Evolutionary conservation across 2,329 filamentous ascomycete genomes (phyloP).

Genomic region (Apiospora pterosperma): DNA sequence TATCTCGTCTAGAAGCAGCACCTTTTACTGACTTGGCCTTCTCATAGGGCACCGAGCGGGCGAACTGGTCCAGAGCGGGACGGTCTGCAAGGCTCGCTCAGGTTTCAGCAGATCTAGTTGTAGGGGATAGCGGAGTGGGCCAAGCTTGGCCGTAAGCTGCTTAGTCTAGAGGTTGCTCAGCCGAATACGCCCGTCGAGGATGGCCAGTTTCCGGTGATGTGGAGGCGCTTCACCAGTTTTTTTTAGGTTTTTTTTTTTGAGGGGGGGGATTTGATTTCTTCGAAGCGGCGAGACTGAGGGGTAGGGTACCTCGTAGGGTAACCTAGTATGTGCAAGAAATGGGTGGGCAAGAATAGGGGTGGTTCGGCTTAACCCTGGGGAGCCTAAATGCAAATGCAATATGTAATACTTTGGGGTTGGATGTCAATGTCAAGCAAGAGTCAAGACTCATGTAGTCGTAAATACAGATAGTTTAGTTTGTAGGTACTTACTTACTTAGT

Average conservation of each 20-base stretch:
- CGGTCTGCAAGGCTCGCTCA: not conserved
- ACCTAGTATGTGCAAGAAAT: not conserved
- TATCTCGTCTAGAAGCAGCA: not conserved
- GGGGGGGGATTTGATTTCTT: not conserved
- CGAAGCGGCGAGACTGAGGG: conserved; percentile 2
- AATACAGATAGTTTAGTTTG: no score
- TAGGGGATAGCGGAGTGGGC: not conserved
- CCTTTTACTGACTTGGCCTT: not conserved
- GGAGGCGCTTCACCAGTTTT: not conserved
- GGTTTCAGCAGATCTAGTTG: conserved; percentile 1
- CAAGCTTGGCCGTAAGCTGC: not conserved
- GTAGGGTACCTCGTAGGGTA: not conserved
- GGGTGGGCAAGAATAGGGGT: not conserved
- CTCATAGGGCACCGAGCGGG: conserved; percentile 1
- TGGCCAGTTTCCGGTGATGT: not conserved
- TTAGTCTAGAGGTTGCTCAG: not conserved
- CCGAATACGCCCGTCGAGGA: not conserved
- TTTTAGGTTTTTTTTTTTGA: no score
- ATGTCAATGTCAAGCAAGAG: not conserved
- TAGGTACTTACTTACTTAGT: no score
- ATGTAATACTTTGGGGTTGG: not conserved
- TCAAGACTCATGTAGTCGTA: no score
- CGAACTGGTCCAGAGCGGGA: not conserved
- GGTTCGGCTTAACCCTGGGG: not conserved
- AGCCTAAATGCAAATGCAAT: not conserved